Evolutionary conservation across 2,329 filamentous ascomycete species (phyloP).

Genomic region (Ascochyta viciae-villosae): DNA sequence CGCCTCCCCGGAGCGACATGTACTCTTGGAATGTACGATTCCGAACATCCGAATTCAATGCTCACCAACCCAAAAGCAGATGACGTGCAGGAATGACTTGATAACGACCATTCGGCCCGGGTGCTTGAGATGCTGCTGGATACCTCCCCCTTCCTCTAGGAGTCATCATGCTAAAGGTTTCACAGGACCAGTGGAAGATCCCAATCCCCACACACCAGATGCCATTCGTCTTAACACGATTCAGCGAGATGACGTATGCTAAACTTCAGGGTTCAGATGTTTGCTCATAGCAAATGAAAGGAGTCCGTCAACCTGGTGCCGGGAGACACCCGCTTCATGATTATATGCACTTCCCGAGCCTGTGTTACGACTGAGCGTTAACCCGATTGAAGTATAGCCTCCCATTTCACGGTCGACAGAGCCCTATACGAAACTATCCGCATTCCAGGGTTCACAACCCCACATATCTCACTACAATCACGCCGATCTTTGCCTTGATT

Average conservation of each 20-base stretch:
- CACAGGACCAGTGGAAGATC: background rate
- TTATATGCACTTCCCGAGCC: conserved; percentile 1
- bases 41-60: background rate
- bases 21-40: conserved; percentile 8
- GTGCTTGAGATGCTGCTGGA: background rate
- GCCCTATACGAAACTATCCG: conserved; percentile 1
- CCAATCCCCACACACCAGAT: too few species aligned
- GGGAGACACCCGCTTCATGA: conserved; percentile 14
- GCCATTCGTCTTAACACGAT: too few species aligned
- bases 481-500: conserved; percentile 1
- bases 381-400: conserved; percentile 1
- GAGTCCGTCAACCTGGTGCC: background rate
- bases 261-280: background rate
- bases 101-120: background rate
- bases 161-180: background rate
- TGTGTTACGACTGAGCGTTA: conserved; percentile 9
- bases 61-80: background rate
- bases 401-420: background rate
- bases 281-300: background rate
- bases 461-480: conserved; percentile 12
- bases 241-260: background rate
- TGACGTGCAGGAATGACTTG: conserved; percentile 9
- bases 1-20: background rate
- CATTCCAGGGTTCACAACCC: conserved; percentile 16
- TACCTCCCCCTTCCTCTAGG: background rate